Evolutionary conservation across 768 basidiomycete genomes (phyloP).

Genomic region (Lentinus tigrinus): DNA sequence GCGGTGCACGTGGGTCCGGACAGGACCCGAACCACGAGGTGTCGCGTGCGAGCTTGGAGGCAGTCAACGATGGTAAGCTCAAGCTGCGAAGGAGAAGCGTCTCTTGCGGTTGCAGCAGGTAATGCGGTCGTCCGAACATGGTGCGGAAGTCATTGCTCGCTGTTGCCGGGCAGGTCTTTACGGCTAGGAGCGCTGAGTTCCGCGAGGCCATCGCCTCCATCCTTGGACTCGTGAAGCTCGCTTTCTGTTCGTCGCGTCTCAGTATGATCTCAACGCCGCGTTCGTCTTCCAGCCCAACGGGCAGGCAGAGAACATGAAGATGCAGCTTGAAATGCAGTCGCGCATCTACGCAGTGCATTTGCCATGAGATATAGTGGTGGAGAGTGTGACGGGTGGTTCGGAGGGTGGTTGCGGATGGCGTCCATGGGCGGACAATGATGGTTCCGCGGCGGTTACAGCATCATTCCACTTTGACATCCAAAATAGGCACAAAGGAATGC

Average conservation of each 20-base stretch:
- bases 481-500: too few relatives aligned
- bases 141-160: not conserved
- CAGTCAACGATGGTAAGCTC: conserved; percentile 63
- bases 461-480: too few relatives aligned
- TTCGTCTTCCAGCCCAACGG: conserved; percentile 78
- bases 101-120: conserved; percentile 78
- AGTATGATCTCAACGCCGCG: conserved; percentile 82
- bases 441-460: too few relatives aligned
- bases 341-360: too few relatives aligned
- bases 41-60: conserved; percentile 79
- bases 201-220: conserved; percentile 87
- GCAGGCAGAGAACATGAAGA: conserved; percentile 40
- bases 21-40: conserved; percentile 39
- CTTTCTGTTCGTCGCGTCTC: conserved; percentile 91
- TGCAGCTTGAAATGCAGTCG: too few relatives aligned
- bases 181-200: conserved; percentile 85
- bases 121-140: not conserved
- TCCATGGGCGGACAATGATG: too few relatives aligned
- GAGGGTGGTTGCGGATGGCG: too few relatives aligned
- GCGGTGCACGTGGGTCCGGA: conserved; percentile 25
- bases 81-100: conserved; percentile 80
- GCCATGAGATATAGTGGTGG: too few relatives aligned
- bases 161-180: conserved; percentile 64
- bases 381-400: too few relatives aligned
- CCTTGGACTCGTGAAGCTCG: conserved; percentile 87